phyloP scores from a whole-genome alignment of 805 yeast genomes.

The Ogataea salicorniae region DNA sequence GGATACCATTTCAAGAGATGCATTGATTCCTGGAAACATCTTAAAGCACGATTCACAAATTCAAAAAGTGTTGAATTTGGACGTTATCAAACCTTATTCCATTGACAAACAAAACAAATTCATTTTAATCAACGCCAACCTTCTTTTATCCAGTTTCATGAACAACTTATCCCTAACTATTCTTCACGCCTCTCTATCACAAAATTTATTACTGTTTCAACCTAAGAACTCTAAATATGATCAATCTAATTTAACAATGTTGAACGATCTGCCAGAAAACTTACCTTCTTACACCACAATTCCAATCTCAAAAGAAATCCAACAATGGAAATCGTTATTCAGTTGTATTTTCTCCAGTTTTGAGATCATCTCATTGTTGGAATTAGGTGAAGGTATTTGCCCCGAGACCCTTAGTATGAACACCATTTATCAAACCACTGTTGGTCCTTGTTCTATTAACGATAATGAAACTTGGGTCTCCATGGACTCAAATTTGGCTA shows the following conservation, averaged over 20 bases:
- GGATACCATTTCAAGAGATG: slow-evolving; percentile 28
- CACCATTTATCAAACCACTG: slow-evolving; percentile 13
- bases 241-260: slow-evolving; percentile 18
- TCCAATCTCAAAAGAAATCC: slow-evolving; percentile 10
- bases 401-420: slow-evolving; percentile 12
- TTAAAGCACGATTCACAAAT: slow-evolving; percentile 23
- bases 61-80: slow-evolving; percentile 15
- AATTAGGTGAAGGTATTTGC: slow-evolving; percentile 36
- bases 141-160: slow-evolving; percentile 30
- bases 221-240: slow-evolving; percentile 19
- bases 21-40: slow-evolving; percentile 22
- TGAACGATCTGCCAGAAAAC: slow-evolving; percentile 22
- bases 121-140: slow-evolving; percentile 32
- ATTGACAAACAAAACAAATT: slow-evolving; percentile 14
- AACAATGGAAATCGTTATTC: slow-evolving; percentile 30
- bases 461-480: slow-evolving; percentile 13
- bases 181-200: slow-evolving; percentile 28
- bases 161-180: slow-evolving; percentile 24
- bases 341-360: slow-evolving; percentile 27
- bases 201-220: slow-evolving; percentile 33
- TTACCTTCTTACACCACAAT: slow-evolving; percentile 17
- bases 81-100: slow-evolving; percentile 11
- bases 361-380: slow-evolving; percentile 31
- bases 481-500: slow-evolving; percentile 9
- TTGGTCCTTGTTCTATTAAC: slow-evolving; percentile 22